phyloP scores from a whole-genome alignment of 129 eudicot species.

The Arctium minus region DNA sequence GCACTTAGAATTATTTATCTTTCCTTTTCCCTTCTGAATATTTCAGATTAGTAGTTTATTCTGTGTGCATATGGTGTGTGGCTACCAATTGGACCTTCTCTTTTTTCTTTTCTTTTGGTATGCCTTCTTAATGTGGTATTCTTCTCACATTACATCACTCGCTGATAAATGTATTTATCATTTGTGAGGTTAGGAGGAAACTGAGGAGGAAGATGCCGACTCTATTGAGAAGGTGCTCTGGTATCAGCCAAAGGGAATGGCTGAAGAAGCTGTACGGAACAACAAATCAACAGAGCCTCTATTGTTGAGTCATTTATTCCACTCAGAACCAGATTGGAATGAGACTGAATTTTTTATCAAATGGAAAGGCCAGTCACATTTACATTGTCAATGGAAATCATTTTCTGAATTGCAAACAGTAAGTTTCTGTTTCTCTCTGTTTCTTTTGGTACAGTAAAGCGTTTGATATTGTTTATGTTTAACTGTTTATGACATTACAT shows the following conservation, averaged over 20 bases:
- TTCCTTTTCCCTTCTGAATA: not conserved
- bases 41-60: not conserved
- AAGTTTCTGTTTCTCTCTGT: constrained; percentile 22
- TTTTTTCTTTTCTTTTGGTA: not conserved
- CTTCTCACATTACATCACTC: not conserved
- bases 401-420: constrained; percentile 86
- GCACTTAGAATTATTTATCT: not conserved
- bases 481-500: not conserved
- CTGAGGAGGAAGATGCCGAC: constrained; percentile 92
- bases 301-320: constrained; percentile 69
- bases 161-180: not conserved
- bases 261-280: constrained; percentile 72
- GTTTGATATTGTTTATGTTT: not conserved
- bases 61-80: not conserved
- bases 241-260: constrained; percentile 97
- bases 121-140: constrained; percentile 2
- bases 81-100: not conserved
- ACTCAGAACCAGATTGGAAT: constrained; percentile 85
- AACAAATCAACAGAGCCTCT: constrained; percentile 76
- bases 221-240: constrained; percentile 90
- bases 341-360: constrained; percentile 83
- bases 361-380: constrained; percentile 99
- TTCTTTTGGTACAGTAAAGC: not conserved
- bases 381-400: constrained; percentile 97
- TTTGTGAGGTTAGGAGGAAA: constrained; percentile 63